Evolutionary conservation across 2,329 filamentous ascomycete genomes (phyloP).

Genomic region (Aspergillus ibericus): DNA sequence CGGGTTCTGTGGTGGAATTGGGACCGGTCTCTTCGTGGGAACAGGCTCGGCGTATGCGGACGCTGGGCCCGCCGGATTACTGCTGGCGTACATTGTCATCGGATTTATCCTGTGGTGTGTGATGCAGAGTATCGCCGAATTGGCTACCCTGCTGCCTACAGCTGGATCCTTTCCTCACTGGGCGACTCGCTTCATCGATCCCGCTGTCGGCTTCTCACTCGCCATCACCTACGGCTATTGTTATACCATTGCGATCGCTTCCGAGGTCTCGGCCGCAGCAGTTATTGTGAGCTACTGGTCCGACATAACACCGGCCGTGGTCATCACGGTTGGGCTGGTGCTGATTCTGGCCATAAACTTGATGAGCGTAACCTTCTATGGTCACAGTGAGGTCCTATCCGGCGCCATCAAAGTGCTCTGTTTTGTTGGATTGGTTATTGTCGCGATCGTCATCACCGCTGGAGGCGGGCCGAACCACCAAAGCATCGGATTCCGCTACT

Average conservation of each 20-base stretch:
- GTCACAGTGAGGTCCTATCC: conserved; percentile 33
- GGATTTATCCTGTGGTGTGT: conserved; percentile 86
- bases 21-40: conserved; percentile 80
- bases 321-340: conserved; percentile 54
- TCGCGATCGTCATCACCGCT: conserved; percentile 35
- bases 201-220: conserved; percentile 90
- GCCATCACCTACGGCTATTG: conserved; percentile 74
- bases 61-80: conserved; percentile 72
- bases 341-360: conserved; percentile 34
- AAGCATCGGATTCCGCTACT: conserved; percentile 37
- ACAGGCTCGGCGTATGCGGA: conserved; percentile 68
- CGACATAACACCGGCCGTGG: conserved; percentile 65
- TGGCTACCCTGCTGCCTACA: conserved; percentile 86
- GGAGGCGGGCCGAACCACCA: conserved; percentile 34
- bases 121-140: conserved; percentile 83
- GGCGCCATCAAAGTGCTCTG: conserved; percentile 35
- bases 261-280: conserved; percentile 78
- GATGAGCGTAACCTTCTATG: conserved; percentile 34
- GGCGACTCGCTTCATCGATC: conserved; percentile 86
- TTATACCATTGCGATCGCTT: conserved; percentile 74
- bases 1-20: conserved; percentile 44
- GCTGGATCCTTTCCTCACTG: conserved; percentile 89
- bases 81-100: conserved; percentile 61
- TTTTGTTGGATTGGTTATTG: conserved; percentile 31
- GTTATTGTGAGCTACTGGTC: conserved; percentile 83